A percentile compares a stretch with the other conserved stretches of the same genome.
These are phyloP conservation scores for Neoboletus subvelutipes DNA, from an alignment of 768 basidiomycete genomes.

Conservation along the genomic window DNA sequence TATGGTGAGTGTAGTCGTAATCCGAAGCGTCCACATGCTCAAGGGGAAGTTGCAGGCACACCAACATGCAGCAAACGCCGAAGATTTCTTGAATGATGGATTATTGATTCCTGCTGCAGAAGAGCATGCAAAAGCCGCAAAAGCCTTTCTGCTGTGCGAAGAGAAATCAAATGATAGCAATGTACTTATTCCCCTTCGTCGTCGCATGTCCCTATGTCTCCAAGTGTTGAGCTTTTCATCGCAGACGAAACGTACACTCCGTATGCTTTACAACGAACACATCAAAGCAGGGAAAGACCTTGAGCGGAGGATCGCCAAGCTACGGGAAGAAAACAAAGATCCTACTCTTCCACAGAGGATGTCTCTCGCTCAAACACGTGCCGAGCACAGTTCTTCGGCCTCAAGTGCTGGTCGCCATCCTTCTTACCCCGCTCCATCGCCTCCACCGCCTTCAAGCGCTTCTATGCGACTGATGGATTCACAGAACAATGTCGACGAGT, in stretches of 20 bases:
- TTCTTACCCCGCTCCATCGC: conserved; percentile 38
- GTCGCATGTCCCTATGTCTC: background rate
- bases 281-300: conserved; percentile 68
- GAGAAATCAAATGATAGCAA: conserved; percentile 73
- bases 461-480: conserved; percentile 44
- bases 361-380: conserved; percentile 21
- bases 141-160: conserved; percentile 69
- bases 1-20: conserved; percentile 36
- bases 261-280: conserved; percentile 75
- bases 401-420: conserved; percentile 13
- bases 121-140: conserved; percentile 74
- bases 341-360: conserved; percentile 68
- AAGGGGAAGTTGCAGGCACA: conserved; percentile 56
- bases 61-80: conserved; percentile 78
- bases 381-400: conserved; percentile 25
- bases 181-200: conserved; percentile 41
- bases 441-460: conserved; percentile 45
- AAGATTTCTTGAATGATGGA: conserved; percentile 65
- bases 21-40: background rate
- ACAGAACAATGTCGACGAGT: conserved; percentile 74
- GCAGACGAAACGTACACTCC: conserved; percentile 75
- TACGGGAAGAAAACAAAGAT: conserved; percentile 76
- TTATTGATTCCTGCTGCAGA: conserved; percentile 70
- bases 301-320: conserved; percentile 66
- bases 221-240: conserved; percentile 8